phyloP scores from a whole-genome alignment of 306 rosid species.

The Vigna trinervia region DNA sequence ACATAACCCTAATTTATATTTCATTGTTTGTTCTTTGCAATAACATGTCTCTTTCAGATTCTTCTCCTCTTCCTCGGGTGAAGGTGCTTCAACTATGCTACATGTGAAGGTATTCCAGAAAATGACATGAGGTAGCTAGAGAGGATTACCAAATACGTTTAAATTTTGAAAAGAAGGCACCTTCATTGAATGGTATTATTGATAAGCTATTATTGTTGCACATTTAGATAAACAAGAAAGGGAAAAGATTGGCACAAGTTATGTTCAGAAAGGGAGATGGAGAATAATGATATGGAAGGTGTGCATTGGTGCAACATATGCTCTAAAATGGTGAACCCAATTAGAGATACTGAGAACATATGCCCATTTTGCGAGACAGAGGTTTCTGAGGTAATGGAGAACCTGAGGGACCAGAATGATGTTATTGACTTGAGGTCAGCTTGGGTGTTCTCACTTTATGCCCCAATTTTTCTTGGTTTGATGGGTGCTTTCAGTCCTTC shows the following conservation, averaged over 20 bases:
- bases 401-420: constrained; percentile 38
- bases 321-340: constrained; percentile 53
- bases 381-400: constrained; percentile 46
- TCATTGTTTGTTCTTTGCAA: constrained; percentile 26
- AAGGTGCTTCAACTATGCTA: constrained; percentile 20
- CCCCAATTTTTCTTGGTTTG: constrained; percentile 53
- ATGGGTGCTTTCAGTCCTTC: constrained; percentile 52
- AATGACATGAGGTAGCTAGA: background rate
- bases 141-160: constrained; percentile 25
- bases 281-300: constrained; percentile 47
- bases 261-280: constrained; percentile 40
- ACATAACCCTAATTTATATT: background rate
- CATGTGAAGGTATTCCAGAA: background rate
- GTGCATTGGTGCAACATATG: constrained; percentile 55
- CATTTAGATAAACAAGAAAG: constrained; percentile 10
- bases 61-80: constrained; percentile 23
- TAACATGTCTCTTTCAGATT: constrained; percentile 35
- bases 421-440: constrained; percentile 49
- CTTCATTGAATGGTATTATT: constrained; percentile 28
- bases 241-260: background rate
- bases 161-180: constrained; percentile 10
- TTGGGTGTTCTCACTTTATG: constrained; percentile 50
- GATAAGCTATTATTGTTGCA: constrained; percentile 17
- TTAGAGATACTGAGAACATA: constrained; percentile 43
- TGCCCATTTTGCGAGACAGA: constrained; percentile 54